These are phyloP conservation scores for Suillus bovinus DNA, from an alignment of 768 basidiomycete species.

Conservation along the genomic window DNA sequence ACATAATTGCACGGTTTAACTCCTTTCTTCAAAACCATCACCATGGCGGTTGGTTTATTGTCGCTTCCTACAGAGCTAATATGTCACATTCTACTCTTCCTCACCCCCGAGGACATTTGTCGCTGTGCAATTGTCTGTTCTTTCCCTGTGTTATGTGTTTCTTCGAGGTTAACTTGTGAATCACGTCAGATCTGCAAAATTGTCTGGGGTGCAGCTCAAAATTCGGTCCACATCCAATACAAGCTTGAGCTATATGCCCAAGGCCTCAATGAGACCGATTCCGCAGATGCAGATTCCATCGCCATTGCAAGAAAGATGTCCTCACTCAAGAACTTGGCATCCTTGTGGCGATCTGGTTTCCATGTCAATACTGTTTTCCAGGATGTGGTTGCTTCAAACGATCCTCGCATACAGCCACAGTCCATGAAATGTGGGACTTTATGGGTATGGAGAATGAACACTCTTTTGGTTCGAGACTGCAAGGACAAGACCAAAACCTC, in stretches of 20 bases:
- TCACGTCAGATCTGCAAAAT: background rate
- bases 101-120: background rate
- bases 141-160: background rate
- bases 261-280: background rate
- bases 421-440: background rate
- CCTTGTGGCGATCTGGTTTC: background rate
- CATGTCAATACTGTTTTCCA: background rate
- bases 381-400: background rate
- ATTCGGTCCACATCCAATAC: background rate
- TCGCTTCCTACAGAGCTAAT: background rate
- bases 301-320: background rate
- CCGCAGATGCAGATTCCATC: background rate
- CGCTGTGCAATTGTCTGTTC: background rate
- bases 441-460: background rate
- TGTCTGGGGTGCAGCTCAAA: background rate
- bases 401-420: too few species aligned
- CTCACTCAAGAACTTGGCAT: background rate
- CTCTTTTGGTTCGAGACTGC: background rate
- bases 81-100: background rate
- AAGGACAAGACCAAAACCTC: background rate
- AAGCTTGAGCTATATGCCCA: constrained; percentile 1
- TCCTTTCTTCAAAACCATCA: background rate
- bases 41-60: background rate
- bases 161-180: background rate
- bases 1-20: background rate